Evolutionary conservation across 768 basidiomycete genomes (phyloP), one percentile per base, ranked within the genome.

Genomic region (Rhodotorula graminis): DNA sequence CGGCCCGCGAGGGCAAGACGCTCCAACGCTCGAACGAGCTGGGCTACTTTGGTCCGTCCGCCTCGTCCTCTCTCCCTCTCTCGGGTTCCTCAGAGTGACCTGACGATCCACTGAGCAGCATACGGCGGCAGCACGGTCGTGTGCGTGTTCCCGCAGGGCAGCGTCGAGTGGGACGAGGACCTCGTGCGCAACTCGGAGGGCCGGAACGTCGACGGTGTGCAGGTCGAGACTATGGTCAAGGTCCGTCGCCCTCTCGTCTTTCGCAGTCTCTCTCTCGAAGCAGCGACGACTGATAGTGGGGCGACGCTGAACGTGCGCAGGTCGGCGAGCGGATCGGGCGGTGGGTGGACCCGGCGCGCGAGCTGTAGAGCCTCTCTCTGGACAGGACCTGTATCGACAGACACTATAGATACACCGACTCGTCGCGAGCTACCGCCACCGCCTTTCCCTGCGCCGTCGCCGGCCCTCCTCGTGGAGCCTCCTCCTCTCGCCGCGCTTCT

Each of bases 121-220:
- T 91, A 91, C 78, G 90, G 90, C 2, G 90, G 90, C n/a, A 89
- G 88, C 75, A 91, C 90, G 3, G 73, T 87, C 46, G 84, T 90
- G 42, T 83, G 79, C 29, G 78, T 90, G 27, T 89, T 89, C 80
- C 87, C 88, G 7, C 81, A 81, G 46, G 70, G 56, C 0, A 61
- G 10, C 0, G 69, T 76, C 29, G n/a, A 64, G 37, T 76, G 84
- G 85, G 33, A 77, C 84, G 9, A 80, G 11, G 90, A 92, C 79
- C 78, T 92, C 61, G 73, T 86, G 40, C 71, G 78, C 52, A 86
- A 86, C 77, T 90, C 89, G 60, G 79, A 80, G 69, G 67, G 71
- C 5, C 6, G 46, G 52, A 72, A 72, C 37, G 33, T 11, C 3
- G 27, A 47, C 1, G 46, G 59, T 0, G 63, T 81, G 66, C 67